A percentile compares a stretch with the other conserved stretches of the same genome.
These are phyloP conservation scores for Hypoxylon lienhwacheense DNA, from an alignment of 495 filamentous ascomycete genomes.

Conservation along the genomic window DNA sequence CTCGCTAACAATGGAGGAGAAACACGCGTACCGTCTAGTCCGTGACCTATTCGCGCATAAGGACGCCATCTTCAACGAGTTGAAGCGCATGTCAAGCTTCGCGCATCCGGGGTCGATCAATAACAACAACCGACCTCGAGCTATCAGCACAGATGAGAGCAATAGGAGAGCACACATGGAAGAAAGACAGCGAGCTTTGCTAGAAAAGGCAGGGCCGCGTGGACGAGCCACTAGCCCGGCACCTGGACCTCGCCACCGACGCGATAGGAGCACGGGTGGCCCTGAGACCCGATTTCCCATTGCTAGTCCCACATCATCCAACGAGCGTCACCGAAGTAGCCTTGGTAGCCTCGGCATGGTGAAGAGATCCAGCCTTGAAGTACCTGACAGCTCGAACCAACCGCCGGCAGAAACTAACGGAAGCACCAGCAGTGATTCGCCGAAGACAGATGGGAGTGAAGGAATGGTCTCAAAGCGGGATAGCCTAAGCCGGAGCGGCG, in stretches of 20 bases:
- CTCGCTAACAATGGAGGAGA: constrained; percentile 92
- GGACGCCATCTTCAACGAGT: constrained; percentile 89
- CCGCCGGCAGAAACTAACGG: constrained; percentile 46
- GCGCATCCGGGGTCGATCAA: constrained; percentile 55
- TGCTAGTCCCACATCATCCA: constrained; percentile 61
- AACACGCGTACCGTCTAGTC: constrained; percentile 86
- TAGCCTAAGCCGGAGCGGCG: constrained; percentile 51
- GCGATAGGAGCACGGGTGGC: constrained; percentile 80
- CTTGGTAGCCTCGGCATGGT: constrained; percentile 38
- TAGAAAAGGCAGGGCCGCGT: constrained; percentile 61
- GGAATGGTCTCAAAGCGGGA: constrained; percentile 51
- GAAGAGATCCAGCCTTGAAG: constrained; percentile 50
- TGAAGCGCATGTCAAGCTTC: constrained; percentile 84
- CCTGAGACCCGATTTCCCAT: constrained; percentile 86
- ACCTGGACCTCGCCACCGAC: constrained; percentile 62
- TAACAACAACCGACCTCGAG: constrained; percentile 69
- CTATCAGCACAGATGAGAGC: constrained; percentile 94
- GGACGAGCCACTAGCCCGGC: constrained; percentile 77
- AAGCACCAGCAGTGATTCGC: constrained; percentile 47
- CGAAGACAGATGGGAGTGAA: constrained; percentile 46
- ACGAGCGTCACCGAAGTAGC: constrained; percentile 52
- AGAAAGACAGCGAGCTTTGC: constrained; percentile 81
- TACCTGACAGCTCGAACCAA: constrained; percentile 46
- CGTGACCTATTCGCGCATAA: constrained; percentile 94
- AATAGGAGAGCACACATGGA: constrained; percentile 93